Conservation (phyloP, 495 filamentous ascomycete genomes). For the Penicillium nucicola region DNA sequence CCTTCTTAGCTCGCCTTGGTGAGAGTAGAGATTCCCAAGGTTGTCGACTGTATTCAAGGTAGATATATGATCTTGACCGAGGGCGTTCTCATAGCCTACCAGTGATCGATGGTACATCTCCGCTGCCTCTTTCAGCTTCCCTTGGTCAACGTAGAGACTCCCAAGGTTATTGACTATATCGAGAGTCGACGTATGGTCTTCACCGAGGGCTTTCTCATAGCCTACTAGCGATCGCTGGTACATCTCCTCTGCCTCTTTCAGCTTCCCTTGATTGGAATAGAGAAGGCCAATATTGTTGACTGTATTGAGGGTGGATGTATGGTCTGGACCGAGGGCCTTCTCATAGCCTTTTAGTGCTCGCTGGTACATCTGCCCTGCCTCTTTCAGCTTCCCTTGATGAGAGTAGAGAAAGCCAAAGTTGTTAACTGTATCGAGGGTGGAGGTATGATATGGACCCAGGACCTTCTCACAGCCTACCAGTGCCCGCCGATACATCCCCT, state of each 20-base stretch:
- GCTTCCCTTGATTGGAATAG: conserved; percentile 25
- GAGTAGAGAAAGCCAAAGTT: background rate
- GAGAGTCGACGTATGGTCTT: no score
- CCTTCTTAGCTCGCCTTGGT: conserved; percentile 34
- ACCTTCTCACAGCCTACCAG: background rate
- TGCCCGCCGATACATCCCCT: background rate
- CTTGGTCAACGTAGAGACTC: conserved; percentile 10
- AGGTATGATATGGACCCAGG: background rate
- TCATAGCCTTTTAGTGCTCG: conserved; percentile 27
- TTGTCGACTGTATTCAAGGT: conserved; percentile 32
- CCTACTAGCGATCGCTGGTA: background rate
- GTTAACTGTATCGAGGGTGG: background rate
- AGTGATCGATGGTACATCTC: conserved; percentile 31
- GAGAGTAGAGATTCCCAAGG: conserved; percentile 28
- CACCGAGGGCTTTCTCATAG: background rate
- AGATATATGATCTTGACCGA: conserved; percentile 24
- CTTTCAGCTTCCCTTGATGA: background rate
- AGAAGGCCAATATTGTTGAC: conserved; percentile 30
- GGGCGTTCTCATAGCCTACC: conserved; percentile 28
- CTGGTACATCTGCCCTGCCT: background rate
- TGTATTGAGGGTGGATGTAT: conserved; percentile 31
- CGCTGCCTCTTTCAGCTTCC: conserved; percentile 33
- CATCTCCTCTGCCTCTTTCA: conserved; percentile 14
- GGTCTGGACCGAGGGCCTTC: conserved; percentile 35
- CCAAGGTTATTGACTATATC: no score